These are phyloP conservation scores for Penicillium sp. DNA, from an alignment of 2,329 filamentous ascomycete genomes.

Conservation along the genomic window DNA sequence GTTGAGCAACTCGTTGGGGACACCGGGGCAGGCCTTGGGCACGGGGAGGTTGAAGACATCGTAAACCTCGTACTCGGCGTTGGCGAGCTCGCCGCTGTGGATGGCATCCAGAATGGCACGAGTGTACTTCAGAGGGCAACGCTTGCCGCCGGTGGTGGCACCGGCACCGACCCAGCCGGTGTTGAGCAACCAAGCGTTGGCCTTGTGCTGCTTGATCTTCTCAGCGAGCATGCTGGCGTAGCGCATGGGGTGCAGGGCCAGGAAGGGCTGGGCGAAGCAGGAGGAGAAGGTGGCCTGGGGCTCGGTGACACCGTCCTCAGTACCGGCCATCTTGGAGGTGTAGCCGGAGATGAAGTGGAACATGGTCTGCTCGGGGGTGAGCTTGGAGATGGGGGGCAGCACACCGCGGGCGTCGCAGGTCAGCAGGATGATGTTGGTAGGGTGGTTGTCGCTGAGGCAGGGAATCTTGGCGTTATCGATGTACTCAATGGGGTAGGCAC, in stretches of 20 bases:
- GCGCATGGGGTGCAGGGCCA: conserved; percentile 97
- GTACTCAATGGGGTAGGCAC: conserved; percentile 98
- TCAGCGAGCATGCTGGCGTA: conserved; percentile 98
- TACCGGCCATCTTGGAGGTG: conserved; percentile 99
- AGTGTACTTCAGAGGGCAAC: conserved; percentile 97
- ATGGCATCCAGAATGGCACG: conserved; percentile 97
- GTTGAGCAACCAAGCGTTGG: conserved; percentile 98
- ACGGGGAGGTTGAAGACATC: conserved; percentile 94
- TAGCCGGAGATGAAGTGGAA: conserved; percentile 99
- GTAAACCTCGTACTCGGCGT: conserved; percentile 90
- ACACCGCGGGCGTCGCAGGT: conserved; percentile 98
- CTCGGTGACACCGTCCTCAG: conserved; percentile 93
- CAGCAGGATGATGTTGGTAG: conserved; percentile 94
- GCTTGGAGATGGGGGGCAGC: conserved; percentile 94
- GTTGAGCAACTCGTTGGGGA: conserved; percentile 90
- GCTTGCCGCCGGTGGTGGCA: conserved; percentile 85
- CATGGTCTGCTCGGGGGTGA: conserved; percentile 92
- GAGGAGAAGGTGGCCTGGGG: conserved; percentile 98
- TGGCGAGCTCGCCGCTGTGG: conserved; percentile 91
- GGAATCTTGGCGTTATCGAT: conserved; percentile 99
- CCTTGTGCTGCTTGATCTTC: conserved; percentile 92
- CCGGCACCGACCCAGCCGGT: conserved; percentile 95
- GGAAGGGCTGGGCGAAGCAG: conserved; percentile 98
- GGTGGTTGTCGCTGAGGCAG: conserved; percentile 80
- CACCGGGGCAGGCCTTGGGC: conserved; percentile 83